Percentiles rank a stretch among this genome's conserved stretches.
phyloP scores from a whole-genome alignment of 2,329 filamentous ascomycete species.

The Colletotrichum trifolii region DNA sequence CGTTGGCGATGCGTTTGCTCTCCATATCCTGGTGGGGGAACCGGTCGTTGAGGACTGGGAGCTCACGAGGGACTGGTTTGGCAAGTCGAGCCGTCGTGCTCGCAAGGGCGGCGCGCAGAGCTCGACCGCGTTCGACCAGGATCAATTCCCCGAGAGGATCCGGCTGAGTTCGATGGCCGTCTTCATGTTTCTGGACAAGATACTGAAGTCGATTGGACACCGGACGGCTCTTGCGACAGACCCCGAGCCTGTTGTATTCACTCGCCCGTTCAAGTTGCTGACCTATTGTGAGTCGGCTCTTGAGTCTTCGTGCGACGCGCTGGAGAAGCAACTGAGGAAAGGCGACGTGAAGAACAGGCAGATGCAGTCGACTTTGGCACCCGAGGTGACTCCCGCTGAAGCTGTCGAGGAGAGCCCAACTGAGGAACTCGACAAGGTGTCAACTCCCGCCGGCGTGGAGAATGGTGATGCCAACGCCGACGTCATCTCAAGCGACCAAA shows the following conservation, averaged over 20 bases:
- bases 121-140: neutral
- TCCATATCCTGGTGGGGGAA: neutral
- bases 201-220: rapidly evolving
- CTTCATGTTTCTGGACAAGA: neutral
- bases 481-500: too few species aligned
- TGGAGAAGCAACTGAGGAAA: too few species aligned
- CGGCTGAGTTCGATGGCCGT: neutral
- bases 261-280: neutral
- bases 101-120: neutral
- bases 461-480: too few species aligned
- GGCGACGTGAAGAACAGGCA: too few species aligned
- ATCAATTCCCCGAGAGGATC: neutral
- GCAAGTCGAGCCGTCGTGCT: neutral
- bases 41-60: neutral
- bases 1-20: rapidly evolving
- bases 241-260: neutral
- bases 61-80: neutral
- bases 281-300: neutral
- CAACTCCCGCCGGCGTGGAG: too few species aligned
- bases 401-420: too few species aligned
- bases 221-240: rapidly evolving
- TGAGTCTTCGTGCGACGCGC: too few species aligned
- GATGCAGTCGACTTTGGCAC: too few species aligned
- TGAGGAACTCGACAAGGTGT: too few species aligned
- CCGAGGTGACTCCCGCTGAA: too few species aligned